Base-by-base conservation (phyloP, 208 protist genomes). In the Acanthamoeba rhysodes region DNA sequence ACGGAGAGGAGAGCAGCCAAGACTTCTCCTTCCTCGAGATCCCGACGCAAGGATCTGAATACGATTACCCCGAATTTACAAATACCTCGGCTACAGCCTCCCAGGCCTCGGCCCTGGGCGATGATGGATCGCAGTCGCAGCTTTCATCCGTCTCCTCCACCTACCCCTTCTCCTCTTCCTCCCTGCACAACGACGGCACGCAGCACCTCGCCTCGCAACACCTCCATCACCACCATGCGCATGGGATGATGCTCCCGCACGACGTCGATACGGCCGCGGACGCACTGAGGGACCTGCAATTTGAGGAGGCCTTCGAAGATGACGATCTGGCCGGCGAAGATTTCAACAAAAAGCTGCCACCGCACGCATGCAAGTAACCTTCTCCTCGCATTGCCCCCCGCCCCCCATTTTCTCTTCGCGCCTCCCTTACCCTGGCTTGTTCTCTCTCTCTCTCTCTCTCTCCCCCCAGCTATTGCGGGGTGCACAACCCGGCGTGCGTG, bases 401-500 rank as follows among this genome's bases (percentile, higher is more conserved):
- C 41, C 41, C 41, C 5, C 41, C 5, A 8, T 3, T 55, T 55
- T 55, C 50, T 55, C 12, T 55, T 55, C 50, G 8, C 50, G 8
- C 12, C 12, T 59, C 20, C 53, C 20, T 59, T 59, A 59, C 12
- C 7, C 53, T 59, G 12, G 12, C 53, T 55, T 12, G 4, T 55
- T 55, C 50, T 84, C 10, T 84, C 12, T 84, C 12, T 84, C 10
- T 84, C 6, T 84, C 4, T 7, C 24, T 84, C 48, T 20, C 7
- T 90, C 6, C 10, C 24, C 9, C 18, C 78, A 95, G 90, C 6
- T 99, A 99, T 93, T 99, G 98, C 95, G 98, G 98, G 55, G 96
- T 98, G 34, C 97, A 98, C 93, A 97, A 98, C 76, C 95, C 97
- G 16, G 95, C 96, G 18, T 98, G 95, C 59, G 97, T 99, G 18